Conservation (phyloP, 169 alveolate species). For the Plasmodium inui region DNA sequence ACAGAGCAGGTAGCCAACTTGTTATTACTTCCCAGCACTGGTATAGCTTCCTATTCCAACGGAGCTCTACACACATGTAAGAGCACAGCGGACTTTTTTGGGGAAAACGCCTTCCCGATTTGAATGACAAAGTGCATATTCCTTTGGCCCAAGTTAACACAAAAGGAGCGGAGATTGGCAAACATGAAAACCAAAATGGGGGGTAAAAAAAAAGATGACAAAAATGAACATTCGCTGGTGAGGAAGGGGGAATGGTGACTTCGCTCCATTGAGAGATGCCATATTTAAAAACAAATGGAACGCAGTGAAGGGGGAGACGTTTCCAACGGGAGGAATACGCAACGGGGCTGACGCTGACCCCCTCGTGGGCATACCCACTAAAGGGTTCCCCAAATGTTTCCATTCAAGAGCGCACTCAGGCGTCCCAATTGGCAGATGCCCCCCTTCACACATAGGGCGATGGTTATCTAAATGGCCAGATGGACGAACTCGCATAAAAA, state of each 20-base stretch:
- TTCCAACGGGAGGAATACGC: not conserved
- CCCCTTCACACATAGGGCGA: not conserved
- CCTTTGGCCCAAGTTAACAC: not conserved
- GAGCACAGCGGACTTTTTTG: not conserved
- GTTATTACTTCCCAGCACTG: not conserved
- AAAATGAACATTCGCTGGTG: not conserved
- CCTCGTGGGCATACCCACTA: not conserved
- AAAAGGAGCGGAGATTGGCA: not conserved
- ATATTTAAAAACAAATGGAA: not conserved
- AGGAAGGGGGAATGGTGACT: not conserved
- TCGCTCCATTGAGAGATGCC: not conserved
- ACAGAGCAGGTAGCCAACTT: not conserved
- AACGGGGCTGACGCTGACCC: not conserved
- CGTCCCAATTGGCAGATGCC: not conserved
- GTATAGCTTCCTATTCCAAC: not conserved
- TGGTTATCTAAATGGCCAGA: not conserved
- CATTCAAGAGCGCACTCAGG: not conserved
- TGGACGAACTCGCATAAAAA: not conserved
- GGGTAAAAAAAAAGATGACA: not conserved
- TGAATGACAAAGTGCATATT: not conserved
- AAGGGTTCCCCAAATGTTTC: not conserved
- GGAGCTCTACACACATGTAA: not conserved
- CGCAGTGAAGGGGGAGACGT: not conserved
- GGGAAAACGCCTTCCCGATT: not conserved
- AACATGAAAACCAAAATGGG: not conserved